A percentile compares a stretch with the other conserved stretches of the same genome.
phyloP scores from a whole-genome alignment of 163 green algal genomes.

The Coccomyxa subellipsoidea region DNA sequence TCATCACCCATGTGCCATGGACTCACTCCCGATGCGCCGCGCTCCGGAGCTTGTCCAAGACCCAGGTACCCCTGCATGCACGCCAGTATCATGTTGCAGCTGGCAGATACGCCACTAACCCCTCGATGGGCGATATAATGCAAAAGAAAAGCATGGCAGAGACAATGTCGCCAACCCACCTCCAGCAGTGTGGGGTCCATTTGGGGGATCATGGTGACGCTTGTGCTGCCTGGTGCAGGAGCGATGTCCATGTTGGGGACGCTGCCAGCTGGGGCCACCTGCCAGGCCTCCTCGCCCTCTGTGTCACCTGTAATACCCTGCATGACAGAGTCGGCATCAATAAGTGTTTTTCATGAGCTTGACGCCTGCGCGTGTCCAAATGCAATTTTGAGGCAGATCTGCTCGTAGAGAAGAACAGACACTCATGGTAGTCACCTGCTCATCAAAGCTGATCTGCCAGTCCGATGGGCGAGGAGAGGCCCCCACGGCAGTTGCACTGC shows the following conservation, averaged over 20 bases:
- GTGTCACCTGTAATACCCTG: background rate
- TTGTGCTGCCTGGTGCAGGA: background rate
- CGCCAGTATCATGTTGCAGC: background rate
- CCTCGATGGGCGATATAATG: too few species aligned
- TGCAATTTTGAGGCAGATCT: background rate
- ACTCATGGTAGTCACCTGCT: background rate
- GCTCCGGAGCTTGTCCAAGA: slow-evolving; percentile 4
- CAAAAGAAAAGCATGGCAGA: background rate
- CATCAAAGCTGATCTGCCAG: background rate
- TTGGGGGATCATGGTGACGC: background rate
- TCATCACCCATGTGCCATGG: background rate
- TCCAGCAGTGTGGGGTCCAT: slow-evolving; percentile 12
- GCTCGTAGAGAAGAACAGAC: too few species aligned
- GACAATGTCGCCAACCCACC: background rate
- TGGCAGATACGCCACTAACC: background rate
- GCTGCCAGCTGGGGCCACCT: slow-evolving; percentile 32
- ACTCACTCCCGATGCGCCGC: background rate
- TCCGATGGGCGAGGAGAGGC: background rate
- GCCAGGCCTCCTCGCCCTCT: background rate
- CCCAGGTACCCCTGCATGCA: slow-evolving; percentile 15
- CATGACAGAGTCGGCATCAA: background rate
- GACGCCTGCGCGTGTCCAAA: background rate
- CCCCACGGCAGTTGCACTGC: background rate
- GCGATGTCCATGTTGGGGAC: slow-evolving; percentile 41
- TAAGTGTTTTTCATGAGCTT: background rate